A percentile compares a stretch with the other conserved stretches of the same genome.
These are phyloP conservation scores for Phylloboletellus chloephorus DNA, from an alignment of 1,284 basidiomycete species.

Conservation along the genomic window DNA sequence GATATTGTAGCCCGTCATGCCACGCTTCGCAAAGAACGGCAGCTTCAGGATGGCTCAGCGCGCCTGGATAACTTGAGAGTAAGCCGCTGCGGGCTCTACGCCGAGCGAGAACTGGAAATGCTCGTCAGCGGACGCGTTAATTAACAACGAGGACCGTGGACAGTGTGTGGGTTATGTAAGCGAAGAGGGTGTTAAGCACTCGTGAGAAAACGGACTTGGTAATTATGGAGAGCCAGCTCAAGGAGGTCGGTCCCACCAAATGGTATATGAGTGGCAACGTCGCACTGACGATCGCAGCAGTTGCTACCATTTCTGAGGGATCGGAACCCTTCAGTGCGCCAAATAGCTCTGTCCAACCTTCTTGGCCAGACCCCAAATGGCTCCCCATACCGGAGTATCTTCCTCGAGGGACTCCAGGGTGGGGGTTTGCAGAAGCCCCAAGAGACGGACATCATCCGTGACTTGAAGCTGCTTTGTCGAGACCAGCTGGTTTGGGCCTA, in stretches of 20 bases:
- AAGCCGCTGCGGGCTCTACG: conserved; percentile 1
- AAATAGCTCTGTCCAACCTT: conserved; percentile 81
- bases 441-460: conserved; percentile 64
- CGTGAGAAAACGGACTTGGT: conserved; percentile 23
- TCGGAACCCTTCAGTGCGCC: conserved; percentile 81
- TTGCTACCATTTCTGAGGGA: conserved; percentile 84
- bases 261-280: conserved; percentile 3
- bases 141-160: conserved; percentile 10
- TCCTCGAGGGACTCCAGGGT: conserved; percentile 54
- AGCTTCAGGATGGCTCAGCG: neutral
- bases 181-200: conserved; percentile 7
- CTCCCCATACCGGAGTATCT: conserved; percentile 68
- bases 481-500: conserved; percentile 67
- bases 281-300: conserved; percentile 38
- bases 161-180: conserved; percentile 18
- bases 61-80: neutral
- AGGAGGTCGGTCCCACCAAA: conserved; percentile 43
- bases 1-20: conserved; percentile 66
- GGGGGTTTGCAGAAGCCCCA: conserved; percentile 52
- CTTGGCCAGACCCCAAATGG: conserved; percentile 73
- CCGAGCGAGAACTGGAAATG: neutral
- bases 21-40: neutral
- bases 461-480: conserved; percentile 79
- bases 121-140: conserved; percentile 20
- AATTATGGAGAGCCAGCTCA: conserved; percentile 53